Conservation (phyloP, 116 monocot species). For the Zostera marina region DNA sequence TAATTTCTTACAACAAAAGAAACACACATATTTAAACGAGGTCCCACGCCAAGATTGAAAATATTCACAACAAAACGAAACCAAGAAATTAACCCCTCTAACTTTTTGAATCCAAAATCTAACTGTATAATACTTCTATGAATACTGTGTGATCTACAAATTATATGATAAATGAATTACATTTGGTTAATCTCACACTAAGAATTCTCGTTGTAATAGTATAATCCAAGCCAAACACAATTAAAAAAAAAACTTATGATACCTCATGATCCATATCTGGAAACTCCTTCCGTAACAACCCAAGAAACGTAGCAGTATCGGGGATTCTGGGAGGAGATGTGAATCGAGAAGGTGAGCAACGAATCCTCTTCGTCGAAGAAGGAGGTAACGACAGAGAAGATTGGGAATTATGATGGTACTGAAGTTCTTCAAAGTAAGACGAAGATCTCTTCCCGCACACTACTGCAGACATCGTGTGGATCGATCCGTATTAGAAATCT, state of each 20-base stretch:
- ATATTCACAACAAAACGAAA: too few species aligned
- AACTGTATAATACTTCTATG: too few species aligned
- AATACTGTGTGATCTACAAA: too few species aligned
- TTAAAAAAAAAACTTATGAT: neutral
- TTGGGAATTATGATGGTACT: neutral
- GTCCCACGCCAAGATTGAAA: too few species aligned
- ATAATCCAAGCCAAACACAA: neutral
- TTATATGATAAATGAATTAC: too few species aligned
- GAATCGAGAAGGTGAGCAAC: conserved; percentile 30
- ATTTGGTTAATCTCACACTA: too few species aligned
- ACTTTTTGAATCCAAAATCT: too few species aligned
- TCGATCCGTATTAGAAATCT: neutral
- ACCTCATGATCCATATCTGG: conserved; percentile 3
- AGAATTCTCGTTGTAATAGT: too few species aligned
- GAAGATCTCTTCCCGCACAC: conserved; percentile 50
- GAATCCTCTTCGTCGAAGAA: conserved; percentile 22
- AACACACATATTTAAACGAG: too few species aligned
- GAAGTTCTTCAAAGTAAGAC: conserved; percentile 39
- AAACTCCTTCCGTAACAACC: neutral
- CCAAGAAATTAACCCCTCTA: too few species aligned
- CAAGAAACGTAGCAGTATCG: neutral
- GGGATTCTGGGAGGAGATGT: conserved; percentile 7
- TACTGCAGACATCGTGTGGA: conserved; percentile 30
- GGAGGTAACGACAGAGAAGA: conserved; percentile 9
- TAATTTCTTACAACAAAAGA: too few species aligned